Percentiles rank a stretch among this genome's conserved stretches.
Evolutionary conservation across 2,329 filamentous ascomycete genomes (phyloP).

Genomic region (Diaporthe amygdali): DNA sequence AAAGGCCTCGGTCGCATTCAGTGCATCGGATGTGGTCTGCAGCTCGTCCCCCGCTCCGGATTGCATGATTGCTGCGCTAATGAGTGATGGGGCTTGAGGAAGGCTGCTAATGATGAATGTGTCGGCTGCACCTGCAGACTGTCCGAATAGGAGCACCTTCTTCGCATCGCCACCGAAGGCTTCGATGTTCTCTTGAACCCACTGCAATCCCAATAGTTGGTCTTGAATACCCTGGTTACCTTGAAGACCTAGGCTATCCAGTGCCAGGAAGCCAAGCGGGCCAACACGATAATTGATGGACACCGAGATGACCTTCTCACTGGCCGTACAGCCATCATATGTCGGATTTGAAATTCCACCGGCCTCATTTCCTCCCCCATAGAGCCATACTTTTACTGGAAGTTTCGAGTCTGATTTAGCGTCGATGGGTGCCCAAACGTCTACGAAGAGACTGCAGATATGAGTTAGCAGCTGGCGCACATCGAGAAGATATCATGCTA

Average conservation of each 20-base stretch:
- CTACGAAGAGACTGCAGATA: conserved; percentile 6
- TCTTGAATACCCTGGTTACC: conserved; percentile 58
- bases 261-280: conserved; percentile 51
- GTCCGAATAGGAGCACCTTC: conserved; percentile 34
- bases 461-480: not conserved
- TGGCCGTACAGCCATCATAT: conserved; percentile 32
- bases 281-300: conserved; percentile 48
- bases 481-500: not conserved
- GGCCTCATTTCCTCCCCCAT: conserved; percentile 31
- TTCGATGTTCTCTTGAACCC: conserved; percentile 53
- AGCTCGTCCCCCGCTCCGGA: conserved; percentile 31
- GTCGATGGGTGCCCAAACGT: conserved; percentile 16
- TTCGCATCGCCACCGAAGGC: conserved; percentile 47
- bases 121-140: conserved; percentile 34
- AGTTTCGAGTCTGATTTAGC: conserved; percentile 10
- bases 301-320: conserved; percentile 32
- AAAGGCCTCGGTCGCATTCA: not conserved
- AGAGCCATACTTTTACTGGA: conserved; percentile 28
- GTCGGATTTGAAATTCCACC: conserved; percentile 31
- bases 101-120: conserved; percentile 33
- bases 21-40: not conserved
- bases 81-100: conserved; percentile 31
- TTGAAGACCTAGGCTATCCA: conserved; percentile 43
- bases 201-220: conserved; percentile 52
- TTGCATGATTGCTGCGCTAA: conserved; percentile 32